phyloP scores from a whole-genome alignment of 345 rosid species.

The Turnera subulata region DNA sequence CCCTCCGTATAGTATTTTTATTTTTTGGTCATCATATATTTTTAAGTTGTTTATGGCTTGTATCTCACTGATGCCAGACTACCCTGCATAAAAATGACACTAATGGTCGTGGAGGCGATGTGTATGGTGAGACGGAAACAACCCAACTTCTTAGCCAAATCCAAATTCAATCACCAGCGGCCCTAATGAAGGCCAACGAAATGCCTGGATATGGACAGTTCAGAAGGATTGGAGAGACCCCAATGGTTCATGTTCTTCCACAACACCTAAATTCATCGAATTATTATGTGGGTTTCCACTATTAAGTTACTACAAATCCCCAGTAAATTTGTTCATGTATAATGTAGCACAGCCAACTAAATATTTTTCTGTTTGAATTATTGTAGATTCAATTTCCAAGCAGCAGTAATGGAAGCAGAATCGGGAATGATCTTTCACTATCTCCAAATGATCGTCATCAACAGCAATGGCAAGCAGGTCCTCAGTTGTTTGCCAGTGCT shows the following conservation, averaged over 20 bases:
- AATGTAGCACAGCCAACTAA: too few relatives aligned
- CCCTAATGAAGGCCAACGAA: constrained; percentile 23
- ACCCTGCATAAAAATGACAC: constrained; percentile 20
- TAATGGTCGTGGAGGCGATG: constrained; percentile 23
- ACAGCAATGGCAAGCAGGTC: constrained; percentile 46
- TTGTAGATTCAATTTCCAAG: constrained; percentile 41
- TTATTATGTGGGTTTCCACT: constrained; percentile 28
- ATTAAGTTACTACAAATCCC: not conserved
- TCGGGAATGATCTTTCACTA: constrained; percentile 61
- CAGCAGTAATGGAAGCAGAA: constrained; percentile 52
- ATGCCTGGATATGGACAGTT: constrained; percentile 36
- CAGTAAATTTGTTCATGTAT: not conserved
- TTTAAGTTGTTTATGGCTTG: not conserved
- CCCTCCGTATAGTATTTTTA: too few relatives aligned
- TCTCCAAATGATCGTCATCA: constrained; percentile 35
- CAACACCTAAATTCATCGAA: constrained; percentile 25
- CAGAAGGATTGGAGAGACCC: constrained; percentile 31
- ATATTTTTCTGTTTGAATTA: not conserved
- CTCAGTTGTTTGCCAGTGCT: constrained; percentile 66
- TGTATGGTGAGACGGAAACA: constrained; percentile 44
- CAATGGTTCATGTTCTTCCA: constrained; percentile 36
- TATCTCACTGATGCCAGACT: not conserved
- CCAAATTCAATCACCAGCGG: constrained; percentile 44
- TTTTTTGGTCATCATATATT: too few relatives aligned
- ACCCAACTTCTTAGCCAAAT: constrained; percentile 53